Conservation (phyloP, 805 yeast species). For the Starmerella stellata region DNA sequence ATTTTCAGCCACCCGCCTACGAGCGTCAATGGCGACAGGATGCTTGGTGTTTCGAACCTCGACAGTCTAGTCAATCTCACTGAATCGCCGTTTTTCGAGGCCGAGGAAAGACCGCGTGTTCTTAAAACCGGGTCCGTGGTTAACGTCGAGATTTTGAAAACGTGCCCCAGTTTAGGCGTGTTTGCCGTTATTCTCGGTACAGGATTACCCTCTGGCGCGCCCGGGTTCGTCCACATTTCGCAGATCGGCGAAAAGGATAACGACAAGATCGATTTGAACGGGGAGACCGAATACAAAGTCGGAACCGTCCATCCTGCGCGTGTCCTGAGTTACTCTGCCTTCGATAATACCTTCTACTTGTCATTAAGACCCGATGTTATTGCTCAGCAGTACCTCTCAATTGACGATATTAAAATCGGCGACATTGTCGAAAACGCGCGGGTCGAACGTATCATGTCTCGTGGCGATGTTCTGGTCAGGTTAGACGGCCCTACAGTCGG, state of each 20-base stretch:
- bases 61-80: conserved; percentile 33
- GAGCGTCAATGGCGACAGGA: conserved; percentile 29
- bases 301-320: conserved; percentile 64
- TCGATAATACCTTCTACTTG: conserved; percentile 50
- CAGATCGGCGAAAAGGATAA: conserved; percentile 32
- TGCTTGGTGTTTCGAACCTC: conserved; percentile 43
- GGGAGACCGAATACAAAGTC: conserved; percentile 9
- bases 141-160: conserved; percentile 43
- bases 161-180: conserved; percentile 27
- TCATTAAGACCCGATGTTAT: conserved; percentile 52
- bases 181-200: conserved; percentile 30
- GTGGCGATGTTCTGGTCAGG: conserved; percentile 49
- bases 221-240: conserved; percentile 66
- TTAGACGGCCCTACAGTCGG: conserved; percentile 48
- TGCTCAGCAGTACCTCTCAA: conserved; percentile 44
- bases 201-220: conserved; percentile 20
- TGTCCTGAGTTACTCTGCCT: conserved; percentile 46
- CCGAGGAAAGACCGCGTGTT: no score
- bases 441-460: conserved; percentile 38
- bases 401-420: conserved; percentile 63
- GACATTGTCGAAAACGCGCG: conserved; percentile 38
- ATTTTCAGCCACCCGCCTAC: conserved; percentile 16
- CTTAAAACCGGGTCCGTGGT: conserved; percentile 58
- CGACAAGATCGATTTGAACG: conserved; percentile 16
- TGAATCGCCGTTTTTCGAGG: conserved; percentile 29